phyloP scores from a whole-genome alignment of 2,329 filamentous ascomycete species.

The Fusarium cicatricum region DNA sequence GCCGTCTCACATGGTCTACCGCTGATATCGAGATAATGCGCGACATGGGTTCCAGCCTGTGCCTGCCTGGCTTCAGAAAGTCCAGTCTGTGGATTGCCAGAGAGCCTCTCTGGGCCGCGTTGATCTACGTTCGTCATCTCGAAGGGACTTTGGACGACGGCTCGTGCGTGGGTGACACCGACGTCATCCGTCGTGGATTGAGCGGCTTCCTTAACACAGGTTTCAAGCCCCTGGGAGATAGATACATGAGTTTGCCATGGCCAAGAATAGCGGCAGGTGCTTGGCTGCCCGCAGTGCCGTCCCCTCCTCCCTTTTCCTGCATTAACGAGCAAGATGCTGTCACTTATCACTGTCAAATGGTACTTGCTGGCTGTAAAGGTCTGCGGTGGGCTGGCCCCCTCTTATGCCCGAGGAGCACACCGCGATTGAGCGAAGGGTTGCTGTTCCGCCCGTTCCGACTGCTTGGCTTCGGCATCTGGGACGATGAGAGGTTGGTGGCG shows the following conservation, averaged over 20 bases:
- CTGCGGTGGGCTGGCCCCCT: constrained; percentile 8
- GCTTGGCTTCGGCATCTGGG: constrained; percentile 23
- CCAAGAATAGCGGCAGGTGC: background rate
- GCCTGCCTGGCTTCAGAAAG: background rate
- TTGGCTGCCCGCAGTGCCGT: background rate
- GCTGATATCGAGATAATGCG: constrained; percentile 6
- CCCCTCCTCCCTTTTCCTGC: constrained; percentile 3
- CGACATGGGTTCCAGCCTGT: constrained; percentile 12
- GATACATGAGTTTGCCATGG: background rate
- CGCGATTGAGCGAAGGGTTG: constrained; percentile 10
- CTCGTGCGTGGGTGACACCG: constrained; percentile 15
- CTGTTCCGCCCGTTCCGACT: constrained; percentile 21
- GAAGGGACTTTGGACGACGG: background rate
- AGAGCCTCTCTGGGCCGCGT: constrained; percentile 14
- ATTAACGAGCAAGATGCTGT: background rate
- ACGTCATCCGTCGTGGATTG: background rate
- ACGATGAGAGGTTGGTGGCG: constrained; percentile 17
- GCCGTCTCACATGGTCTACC: constrained; percentile 13
- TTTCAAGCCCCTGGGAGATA: background rate
- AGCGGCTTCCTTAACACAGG: constrained; percentile 18
- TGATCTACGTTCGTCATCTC: constrained; percentile 11
- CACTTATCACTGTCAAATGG: constrained; percentile 7
- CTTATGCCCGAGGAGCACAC: background rate
- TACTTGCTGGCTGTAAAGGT: constrained; percentile 7
- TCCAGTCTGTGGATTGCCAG: constrained; percentile 5